phyloP scores from a whole-genome alignment of 192 early-diverging fungal species.

The Gigaspora rosea region DNA sequence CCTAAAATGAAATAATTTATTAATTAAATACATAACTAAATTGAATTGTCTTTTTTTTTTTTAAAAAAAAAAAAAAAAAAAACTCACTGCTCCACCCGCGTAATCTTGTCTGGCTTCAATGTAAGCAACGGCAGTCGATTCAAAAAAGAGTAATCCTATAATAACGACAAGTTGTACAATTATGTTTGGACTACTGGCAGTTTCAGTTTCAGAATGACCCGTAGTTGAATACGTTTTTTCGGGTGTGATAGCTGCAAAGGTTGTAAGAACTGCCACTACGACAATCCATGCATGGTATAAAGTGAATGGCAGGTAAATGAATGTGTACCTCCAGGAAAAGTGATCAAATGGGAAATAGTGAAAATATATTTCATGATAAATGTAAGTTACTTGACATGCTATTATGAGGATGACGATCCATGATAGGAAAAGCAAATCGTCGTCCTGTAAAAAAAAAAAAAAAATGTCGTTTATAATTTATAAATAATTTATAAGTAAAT shows the following conservation, averaged over 20 bases:
- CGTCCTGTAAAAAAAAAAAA: too few species aligned
- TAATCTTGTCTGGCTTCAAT: conserved; percentile 65
- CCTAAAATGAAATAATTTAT: too few species aligned
- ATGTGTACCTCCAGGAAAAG: conserved; percentile 41
- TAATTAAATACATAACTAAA: too few species aligned
- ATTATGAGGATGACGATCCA: too few species aligned
- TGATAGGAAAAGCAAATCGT: too few species aligned
- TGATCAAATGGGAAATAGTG: too few species aligned
- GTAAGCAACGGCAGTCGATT: conserved; percentile 62
- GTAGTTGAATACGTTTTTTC: conserved; percentile 13
- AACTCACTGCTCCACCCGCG: conserved; percentile 56
- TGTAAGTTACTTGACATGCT: too few species aligned
- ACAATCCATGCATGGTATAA: conserved; percentile 67
- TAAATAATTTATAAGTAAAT: neutral
- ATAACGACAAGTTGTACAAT: conserved; percentile 51
- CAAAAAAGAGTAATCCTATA: conserved; percentile 55
- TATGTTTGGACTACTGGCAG: conserved; percentile 36
- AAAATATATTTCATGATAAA: too few species aligned
- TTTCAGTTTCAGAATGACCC: too few species aligned
- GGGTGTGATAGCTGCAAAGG: conserved; percentile 59
- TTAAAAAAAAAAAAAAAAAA: too few species aligned
- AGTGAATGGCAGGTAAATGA: conserved; percentile 68
- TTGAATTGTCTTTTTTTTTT: too few species aligned
- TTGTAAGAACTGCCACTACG: conserved; percentile 57
- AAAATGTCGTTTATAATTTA: too few species aligned